Evolutionary conservation across 805 yeast species (phyloP).

Genomic region (Candida lessepsii): DNA sequence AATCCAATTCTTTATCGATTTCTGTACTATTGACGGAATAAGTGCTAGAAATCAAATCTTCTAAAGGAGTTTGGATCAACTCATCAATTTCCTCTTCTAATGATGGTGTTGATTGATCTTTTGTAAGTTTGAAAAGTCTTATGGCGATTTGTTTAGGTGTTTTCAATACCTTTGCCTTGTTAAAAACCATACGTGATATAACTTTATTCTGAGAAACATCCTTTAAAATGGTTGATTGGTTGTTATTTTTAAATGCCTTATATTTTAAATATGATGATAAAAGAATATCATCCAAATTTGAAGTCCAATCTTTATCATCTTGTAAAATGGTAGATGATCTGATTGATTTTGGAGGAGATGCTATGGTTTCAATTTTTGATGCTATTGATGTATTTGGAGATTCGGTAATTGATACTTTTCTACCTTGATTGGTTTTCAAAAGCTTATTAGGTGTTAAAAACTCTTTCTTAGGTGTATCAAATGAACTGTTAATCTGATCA

Average conservation of each 20-base stretch:
- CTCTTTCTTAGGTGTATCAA: conserved; percentile 10
- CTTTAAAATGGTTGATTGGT: conserved; percentile 24
- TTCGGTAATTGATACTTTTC: conserved; percentile 18
- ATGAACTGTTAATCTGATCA: conserved; percentile 6
- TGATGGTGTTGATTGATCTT: conserved; percentile 14
- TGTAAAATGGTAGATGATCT: conserved; percentile 7
- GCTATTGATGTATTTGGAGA: conserved; percentile 40
- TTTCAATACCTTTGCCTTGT: conserved; percentile 34
- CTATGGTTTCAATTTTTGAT: conserved; percentile 29
- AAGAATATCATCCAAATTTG: conserved; percentile 34
- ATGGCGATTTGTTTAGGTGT: conserved; percentile 39
- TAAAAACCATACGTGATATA: conserved; percentile 38
- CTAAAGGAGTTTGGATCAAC: conserved; percentile 29
- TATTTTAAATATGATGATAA: conserved; percentile 36
- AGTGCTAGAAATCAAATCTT: conserved; percentile 19
- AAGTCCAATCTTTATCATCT: conserved; percentile 33
- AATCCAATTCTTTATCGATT: conserved; percentile 27
- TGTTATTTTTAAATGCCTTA: conserved; percentile 28
- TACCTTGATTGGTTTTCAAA: conserved; percentile 12
- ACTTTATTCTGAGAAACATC: conserved; percentile 40
- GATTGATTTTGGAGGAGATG: conserved; percentile 17
- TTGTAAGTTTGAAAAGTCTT: conserved; percentile 29
- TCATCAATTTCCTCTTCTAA: conserved; percentile 25
- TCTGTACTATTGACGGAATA: conserved; percentile 25
- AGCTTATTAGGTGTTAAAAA: conserved; percentile 37